Conservation (phyloP, 345 rosid genomes). For the Sisymbrium irio region DNA sequence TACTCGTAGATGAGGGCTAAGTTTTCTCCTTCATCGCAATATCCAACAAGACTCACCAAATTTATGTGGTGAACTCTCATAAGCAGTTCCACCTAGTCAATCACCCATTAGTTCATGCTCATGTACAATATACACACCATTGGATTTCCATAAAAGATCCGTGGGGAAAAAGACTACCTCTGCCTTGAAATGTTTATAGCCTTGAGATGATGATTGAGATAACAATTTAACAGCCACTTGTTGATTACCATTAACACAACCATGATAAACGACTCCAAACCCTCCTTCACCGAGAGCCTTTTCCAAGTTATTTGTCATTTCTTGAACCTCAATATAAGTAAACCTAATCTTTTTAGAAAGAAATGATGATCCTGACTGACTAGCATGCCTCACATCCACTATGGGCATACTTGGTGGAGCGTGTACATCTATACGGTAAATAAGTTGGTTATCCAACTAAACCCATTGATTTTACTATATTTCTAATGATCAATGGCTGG, state of each 20-base stretch:
- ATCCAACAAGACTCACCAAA: slow-evolving; percentile 41
- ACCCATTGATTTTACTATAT: not conserved
- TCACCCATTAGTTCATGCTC: not conserved
- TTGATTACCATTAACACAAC: slow-evolving; percentile 26
- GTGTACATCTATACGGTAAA: not conserved
- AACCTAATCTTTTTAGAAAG: slow-evolving; percentile 25
- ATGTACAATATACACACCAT: too few relatives aligned
- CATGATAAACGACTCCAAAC: slow-evolving; percentile 44
- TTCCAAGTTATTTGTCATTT: slow-evolving; percentile 39
- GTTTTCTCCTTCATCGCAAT: slow-evolving; percentile 33
- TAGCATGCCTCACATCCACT: not conserved
- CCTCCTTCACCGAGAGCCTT: slow-evolving; percentile 42
- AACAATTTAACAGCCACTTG: slow-evolving; percentile 45
- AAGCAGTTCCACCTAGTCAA: slow-evolving; percentile 38
- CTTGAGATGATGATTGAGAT: slow-evolving; percentile 40
- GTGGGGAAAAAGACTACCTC: slow-evolving; percentile 31
- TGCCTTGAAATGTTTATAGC: slow-evolving; percentile 43
- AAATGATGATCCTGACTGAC: not conserved
- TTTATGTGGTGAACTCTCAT: slow-evolving; percentile 45
- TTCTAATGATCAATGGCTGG: not conserved
- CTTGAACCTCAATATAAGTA: slow-evolving; percentile 30
- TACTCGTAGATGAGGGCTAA: slow-evolving; percentile 42
- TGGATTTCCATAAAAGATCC: not conserved
- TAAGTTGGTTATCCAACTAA: not conserved
- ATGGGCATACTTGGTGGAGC: not conserved